Percentiles rank a stretch among this genome's conserved stretches.
Conservation (phyloP, 2,329 filamentous ascomycete genomes). For the Teratosphaeria zuluensis region DNA sequence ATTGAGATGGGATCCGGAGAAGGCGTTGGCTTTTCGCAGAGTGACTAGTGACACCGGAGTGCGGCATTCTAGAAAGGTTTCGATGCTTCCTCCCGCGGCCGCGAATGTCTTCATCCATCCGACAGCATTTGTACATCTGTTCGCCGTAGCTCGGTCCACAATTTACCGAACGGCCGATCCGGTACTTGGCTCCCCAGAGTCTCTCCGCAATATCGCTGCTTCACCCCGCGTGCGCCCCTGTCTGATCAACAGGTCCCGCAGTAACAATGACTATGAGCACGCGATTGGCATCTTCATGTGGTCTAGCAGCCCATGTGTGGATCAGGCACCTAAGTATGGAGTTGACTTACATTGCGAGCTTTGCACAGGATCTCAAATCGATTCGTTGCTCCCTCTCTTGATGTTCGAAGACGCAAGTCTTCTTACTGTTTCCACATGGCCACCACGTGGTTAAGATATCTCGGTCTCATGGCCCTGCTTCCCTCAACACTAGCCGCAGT, state of each 20-base stretch:
- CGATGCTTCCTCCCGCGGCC: too few relatives aligned
- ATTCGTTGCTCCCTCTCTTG: background rate
- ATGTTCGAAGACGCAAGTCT: background rate
- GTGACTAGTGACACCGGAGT: slow-evolving; percentile 31
- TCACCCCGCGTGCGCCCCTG: background rate
- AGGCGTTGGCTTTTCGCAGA: slow-evolving; percentile 55
- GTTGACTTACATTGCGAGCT: background rate
- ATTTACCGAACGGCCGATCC: background rate
- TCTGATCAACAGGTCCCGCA: background rate
- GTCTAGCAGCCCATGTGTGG: background rate
- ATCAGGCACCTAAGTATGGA: background rate
- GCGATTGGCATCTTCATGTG: background rate
- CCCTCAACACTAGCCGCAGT: background rate
- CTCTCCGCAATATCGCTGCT: background rate
- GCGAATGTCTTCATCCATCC: too few relatives aligned
- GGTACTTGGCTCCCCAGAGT: background rate
- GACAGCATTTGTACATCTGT: background rate
- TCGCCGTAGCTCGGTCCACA: background rate
- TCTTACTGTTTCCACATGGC: background rate
- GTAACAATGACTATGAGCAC: background rate
- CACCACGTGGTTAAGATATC: background rate
- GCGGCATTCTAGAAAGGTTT: too few relatives aligned
- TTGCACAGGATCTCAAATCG: background rate
- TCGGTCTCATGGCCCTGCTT: background rate
- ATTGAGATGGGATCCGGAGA: slow-evolving; percentile 52